A percentile compares a stretch with the other conserved stretches of the same genome.
Conservation (phyloP, 2,329 filamentous ascomycete genomes). For the Eurotiales sp. region DNA sequence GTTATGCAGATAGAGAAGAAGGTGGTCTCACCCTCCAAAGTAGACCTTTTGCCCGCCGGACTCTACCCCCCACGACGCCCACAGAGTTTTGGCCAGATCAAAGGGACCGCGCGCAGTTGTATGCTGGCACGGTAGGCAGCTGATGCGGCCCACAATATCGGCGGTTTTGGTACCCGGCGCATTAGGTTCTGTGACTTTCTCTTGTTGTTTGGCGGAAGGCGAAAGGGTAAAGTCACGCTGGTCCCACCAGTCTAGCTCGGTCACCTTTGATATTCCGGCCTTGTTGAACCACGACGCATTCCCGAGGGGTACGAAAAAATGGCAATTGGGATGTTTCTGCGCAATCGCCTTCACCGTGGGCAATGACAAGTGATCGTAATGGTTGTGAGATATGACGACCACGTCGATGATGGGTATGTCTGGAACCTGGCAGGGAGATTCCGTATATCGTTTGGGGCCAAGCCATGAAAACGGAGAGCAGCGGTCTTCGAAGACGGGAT, state of each 20-base stretch:
- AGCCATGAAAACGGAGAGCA: constrained; percentile 72
- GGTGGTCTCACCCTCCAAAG: constrained; percentile 69
- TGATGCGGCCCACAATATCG: constrained; percentile 67
- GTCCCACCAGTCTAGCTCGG: constrained; percentile 95
- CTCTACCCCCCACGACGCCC: constrained; percentile 79
- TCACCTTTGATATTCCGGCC: constrained; percentile 69
- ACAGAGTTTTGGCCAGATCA: constrained; percentile 74
- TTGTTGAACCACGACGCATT: constrained; percentile 76
- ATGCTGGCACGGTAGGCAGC: constrained; percentile 82
- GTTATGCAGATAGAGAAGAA: constrained; percentile 17
- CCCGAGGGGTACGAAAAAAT: constrained; percentile 84
- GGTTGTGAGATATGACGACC: constrained; percentile 78
- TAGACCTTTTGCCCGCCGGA: constrained; percentile 75
- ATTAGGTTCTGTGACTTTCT: constrained; percentile 19
- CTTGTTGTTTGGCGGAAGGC: constrained; percentile 23
- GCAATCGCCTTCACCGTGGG: constrained; percentile 69
- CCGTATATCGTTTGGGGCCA: constrained; percentile 74
- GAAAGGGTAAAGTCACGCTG: constrained; percentile 68
- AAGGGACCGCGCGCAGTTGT: constrained; percentile 64
- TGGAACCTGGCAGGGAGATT: constrained; percentile 68
- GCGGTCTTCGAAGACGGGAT: constrained; percentile 85
- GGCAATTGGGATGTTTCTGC: constrained; percentile 68
- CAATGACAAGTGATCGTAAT: constrained; percentile 88
- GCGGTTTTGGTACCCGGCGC: constrained; percentile 15
- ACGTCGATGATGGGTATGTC: constrained; percentile 63